Conservation (phyloP, 2,329 filamentous ascomycete genomes). For the Calonectria pseudoreteaudii region DNA sequence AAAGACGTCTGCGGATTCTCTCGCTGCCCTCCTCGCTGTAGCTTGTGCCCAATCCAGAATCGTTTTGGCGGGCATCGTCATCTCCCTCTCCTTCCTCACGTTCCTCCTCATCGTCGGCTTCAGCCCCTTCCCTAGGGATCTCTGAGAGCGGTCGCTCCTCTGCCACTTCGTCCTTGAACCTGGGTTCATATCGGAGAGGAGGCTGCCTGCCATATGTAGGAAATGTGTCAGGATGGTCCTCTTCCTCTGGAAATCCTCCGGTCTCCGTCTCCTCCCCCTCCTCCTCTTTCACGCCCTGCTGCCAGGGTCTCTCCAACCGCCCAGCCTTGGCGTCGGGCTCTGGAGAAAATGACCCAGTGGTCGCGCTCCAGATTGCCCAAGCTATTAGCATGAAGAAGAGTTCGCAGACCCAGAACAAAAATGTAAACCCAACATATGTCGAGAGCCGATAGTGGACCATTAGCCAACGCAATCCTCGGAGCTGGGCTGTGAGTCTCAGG, state of each 20-base stretch:
- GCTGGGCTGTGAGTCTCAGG: constrained; percentile 78
- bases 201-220: constrained; percentile 56
- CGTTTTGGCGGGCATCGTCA: constrained; percentile 44
- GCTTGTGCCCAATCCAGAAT: constrained; percentile 68
- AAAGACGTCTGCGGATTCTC: constrained; percentile 47
- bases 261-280: constrained; percentile 39
- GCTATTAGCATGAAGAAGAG: constrained; percentile 73
- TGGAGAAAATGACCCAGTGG: constrained; percentile 37
- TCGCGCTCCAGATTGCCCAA: constrained; percentile 68
- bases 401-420: constrained; percentile 82
- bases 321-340: constrained; percentile 18
- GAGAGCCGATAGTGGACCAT: constrained; percentile 87
- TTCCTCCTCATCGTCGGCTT: constrained; percentile 60
- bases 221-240: constrained; percentile 58
- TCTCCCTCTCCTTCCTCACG: constrained; percentile 50
- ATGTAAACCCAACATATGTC: constrained; percentile 76
- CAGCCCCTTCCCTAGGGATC: constrained; percentile 50
- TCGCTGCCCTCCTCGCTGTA: constrained; percentile 54
- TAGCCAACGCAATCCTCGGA: constrained; percentile 82
- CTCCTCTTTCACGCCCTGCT: constrained; percentile 32
- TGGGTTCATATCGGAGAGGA: constrained; percentile 55
- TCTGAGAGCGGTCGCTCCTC: constrained; percentile 48
- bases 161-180: constrained; percentile 50
- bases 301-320: constrained; percentile 23
- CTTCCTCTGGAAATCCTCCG: constrained; percentile 46